Evolutionary conservation across 202 grass and related monocot species (phyloP), one percentile per base, ranked within the genome.

Genomic region (Sporobolus alterniflorus): DNA sequence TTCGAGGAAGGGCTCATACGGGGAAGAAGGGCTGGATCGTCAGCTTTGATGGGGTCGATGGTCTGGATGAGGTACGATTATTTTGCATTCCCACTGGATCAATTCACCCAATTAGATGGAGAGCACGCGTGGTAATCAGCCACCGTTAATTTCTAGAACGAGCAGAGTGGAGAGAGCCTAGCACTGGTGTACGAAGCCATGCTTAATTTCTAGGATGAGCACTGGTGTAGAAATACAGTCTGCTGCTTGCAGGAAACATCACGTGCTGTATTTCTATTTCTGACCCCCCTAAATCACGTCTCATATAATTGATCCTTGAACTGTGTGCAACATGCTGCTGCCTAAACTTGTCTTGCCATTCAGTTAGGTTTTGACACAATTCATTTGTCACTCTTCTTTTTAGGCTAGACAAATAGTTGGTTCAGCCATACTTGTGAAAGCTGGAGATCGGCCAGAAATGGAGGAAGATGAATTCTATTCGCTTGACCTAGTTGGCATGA

Each of bases 11-110:
- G 85, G 78, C 76, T 1, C 93, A 90, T 82, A 85, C 93, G 0
- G 93, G 93, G 50, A 87, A 99, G 90, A 96, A 96, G 73, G 77
- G 83, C 47, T 99, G 96, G 96, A 87, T 99, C 76, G 49, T 99
- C 40, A 87, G 64, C 78, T 99, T 99, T 60, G 78, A 85, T 64
- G 96, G 96, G 24, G 36, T 99, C 29, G 34, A 89, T 29, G 83
- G 86, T 22, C 10, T 94, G 78, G 91, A 99, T 64, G 81, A 96
- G 91, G 96, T 99, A 21, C 69, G 78, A 40, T 33, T 22, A 8
- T 21, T 78, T 63, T 73, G 56, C 24, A 75, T 51, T 52, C 51
- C 61, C 69, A 16, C 67, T 2, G 1, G 41, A 15, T 51, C 13
- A 32, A n/a, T 46, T 0, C 25, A 43, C 15, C 25, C 22, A 59